Evolutionary conservation across 2,329 filamentous ascomycete genomes (phyloP), one percentile per base, ranked within the genome.

Genomic region (Xenoacremonium recifei): DNA sequence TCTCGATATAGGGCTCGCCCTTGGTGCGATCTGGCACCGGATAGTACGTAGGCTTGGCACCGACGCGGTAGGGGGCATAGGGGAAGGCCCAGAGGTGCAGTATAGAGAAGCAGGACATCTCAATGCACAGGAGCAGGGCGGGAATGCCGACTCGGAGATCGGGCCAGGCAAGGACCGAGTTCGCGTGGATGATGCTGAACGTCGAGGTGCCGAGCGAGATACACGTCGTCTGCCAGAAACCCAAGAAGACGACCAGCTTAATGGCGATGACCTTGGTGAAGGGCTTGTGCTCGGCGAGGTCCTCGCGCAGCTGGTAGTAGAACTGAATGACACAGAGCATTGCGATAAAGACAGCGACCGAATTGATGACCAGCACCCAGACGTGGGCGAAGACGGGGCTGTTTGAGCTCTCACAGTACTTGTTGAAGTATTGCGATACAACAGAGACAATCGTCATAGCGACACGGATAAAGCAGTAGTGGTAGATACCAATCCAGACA

Each of bases 291-390:
- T 84, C 76, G 6, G 76, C 73, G 19, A 95, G 74, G 44, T 87
- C 79, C 1, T 74, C 67, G 49, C 80, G 82, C 34, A 93, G 72
- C 63, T 95, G 88, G 21, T 87, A 64, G 64, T 95, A 95, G 64
- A 93, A 93, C 56, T 95, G 89, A 49, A 95, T 83, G 32, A 96
- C 67, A 61, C 86, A 91, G 69, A 87, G 93, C 87, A 96, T 95
- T 45, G 90, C 89, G 44, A 95, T 78, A 0, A 84, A 80, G 29
- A 95, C 87, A 3, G 86, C 84, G 17, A 80, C 49, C 53, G 77
- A 80, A 61, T 93, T 84, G 52, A 95, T 79, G 3, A 76, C 73
- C 58, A 87, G 73, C 30, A 89, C 84, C 89, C 89, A 96, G 48
- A 95, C 76, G 57, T 95, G 87, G n/a, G 81, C 81, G 67, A 92